Evolutionary conservation across 192 early-diverging fungal genomes (phyloP), one percentile per base, ranked within the genome.

Genomic region (Endogone sp.): DNA sequence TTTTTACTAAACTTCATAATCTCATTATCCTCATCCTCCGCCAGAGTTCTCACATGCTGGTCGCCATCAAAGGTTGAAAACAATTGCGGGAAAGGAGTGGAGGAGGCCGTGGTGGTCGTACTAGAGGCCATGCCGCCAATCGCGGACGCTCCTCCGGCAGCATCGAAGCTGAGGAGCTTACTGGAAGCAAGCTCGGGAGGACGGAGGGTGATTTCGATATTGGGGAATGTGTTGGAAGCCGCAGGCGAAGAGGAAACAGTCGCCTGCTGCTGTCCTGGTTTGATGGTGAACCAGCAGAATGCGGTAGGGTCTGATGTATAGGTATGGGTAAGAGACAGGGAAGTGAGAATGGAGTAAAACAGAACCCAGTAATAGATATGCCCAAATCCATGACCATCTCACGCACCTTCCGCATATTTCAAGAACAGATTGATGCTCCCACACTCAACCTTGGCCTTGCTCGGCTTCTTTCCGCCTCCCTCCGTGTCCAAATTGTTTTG

Each of bases 1-100:
- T 76, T 58, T 44, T 85, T 81, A 63, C 84, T 82, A 44, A 89
- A 89, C 57, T 71, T 79, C 29, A 83, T 58, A 4, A 87, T 67
- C 2, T 81, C 81, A 37, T 84, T 84, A 31, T 82, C 83, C 60
- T 88, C 86, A 71, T 80, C 76, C 67, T 86, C 89, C 28, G 70
- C 73, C 16, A 78, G 72, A 30, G 77, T 72, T 65, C 80, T 77
- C 2, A 82, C 64, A 21, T 83, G 80, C 56, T 87, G 81, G 37
- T 85, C 85, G 0, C 68, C 69, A 28, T 83, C 71, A 56, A 83
- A 56, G 8, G 74, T 71, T 0, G 71, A 63, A 32, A 76, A 80
- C 2, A 81, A 70, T 55, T 71, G 74, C n/a, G 81, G 67, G 29
- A 77, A 83, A 26, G 79, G 72, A 2, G 72, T 71, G 16, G 68